Conservation (phyloP, 202 grass and related monocot species). For the Saccharum hybrid region DNA sequence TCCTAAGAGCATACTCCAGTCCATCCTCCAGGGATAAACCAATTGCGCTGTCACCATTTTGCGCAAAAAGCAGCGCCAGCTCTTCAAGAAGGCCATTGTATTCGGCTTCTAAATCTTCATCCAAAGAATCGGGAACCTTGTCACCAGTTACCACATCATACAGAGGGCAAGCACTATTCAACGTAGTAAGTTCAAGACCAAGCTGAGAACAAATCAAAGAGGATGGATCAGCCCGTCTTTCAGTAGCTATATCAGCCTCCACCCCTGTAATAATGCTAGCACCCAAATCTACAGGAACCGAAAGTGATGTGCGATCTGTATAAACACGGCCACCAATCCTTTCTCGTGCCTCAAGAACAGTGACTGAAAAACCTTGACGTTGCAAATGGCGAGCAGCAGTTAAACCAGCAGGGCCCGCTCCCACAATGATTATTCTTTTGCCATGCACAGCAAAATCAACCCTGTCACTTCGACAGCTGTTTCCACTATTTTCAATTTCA, state of each 20-base stretch:
- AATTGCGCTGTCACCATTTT: conserved; percentile 86
- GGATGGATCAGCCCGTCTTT: conserved; percentile 93
- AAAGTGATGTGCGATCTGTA: conserved; percentile 86
- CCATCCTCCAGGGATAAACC: conserved; percentile 92
- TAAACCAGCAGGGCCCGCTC: conserved; percentile 94
- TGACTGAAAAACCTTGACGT: conserved; percentile 80
- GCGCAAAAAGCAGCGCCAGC: conserved; percentile 82
- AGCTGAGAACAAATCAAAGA: conserved; percentile 95
- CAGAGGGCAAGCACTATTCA: conserved; percentile 95
- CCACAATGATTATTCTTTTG: conserved; percentile 81
- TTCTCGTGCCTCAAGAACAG: conserved; percentile 93
- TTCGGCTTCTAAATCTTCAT: conserved; percentile 80
- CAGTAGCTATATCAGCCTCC: conserved; percentile 93
- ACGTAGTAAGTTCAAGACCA: conserved; percentile 85
- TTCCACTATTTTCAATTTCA: conserved; percentile 41
- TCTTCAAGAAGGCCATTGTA: conserved; percentile 94
- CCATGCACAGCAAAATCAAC: conserved; percentile 39
- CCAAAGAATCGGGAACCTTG: conserved; percentile 85
- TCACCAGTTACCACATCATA: conserved; percentile 89
- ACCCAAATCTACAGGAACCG: conserved; percentile 99
- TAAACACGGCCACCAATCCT: conserved; percentile 92
- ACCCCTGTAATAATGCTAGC: conserved; percentile 99
- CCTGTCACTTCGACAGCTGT: conserved; percentile 38
- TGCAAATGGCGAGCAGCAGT: conserved; percentile 90
- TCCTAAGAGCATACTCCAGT: conserved; percentile 88